Conservation (phyloP, 805 yeast genomes). For the Nakazawaea ernobii region DNA sequence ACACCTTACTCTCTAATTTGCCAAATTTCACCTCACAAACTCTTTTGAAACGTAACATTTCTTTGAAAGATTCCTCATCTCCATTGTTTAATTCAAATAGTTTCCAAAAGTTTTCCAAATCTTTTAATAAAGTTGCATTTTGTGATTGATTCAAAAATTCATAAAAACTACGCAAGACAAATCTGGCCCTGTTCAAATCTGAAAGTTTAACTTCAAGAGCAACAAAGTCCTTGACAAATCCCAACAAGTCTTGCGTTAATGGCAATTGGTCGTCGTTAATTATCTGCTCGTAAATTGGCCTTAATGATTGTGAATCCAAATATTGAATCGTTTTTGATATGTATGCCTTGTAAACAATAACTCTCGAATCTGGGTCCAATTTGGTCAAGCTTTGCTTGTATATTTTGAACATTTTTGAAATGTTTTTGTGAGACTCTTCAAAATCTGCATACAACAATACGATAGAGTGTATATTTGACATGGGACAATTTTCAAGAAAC, state of each 20-base stretch:
- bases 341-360: conserved; percentile 38
- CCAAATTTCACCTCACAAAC: conserved; percentile 21
- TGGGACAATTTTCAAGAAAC: conserved; percentile 48
- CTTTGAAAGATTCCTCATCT: conserved; percentile 62
- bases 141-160: conserved; percentile 27
- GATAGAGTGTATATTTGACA: conserved; percentile 33
- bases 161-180: conserved; percentile 51
- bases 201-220: conserved; percentile 46
- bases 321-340: conserved; percentile 33
- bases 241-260: conserved; percentile 23
- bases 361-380: conserved; percentile 22
- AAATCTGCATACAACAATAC: conserved; percentile 52
- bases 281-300: conserved; percentile 49
- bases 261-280: conserved; percentile 26
- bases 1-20: conserved; percentile 6
- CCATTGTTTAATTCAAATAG: conserved; percentile 71
- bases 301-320: conserved; percentile 35
- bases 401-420: conserved; percentile 42
- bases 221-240: conserved; percentile 50
- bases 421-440: conserved; percentile 53
- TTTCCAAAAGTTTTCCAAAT: conserved; percentile 55
- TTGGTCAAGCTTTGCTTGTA: conserved; percentile 35
- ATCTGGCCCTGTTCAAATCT: conserved; percentile 58
- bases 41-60: conserved; percentile 62
- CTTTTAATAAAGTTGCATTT: conserved; percentile 15